Base-by-base conservation (phyloP, 768 basidiomycete species). In the Gymnopilus junonius region DNA sequence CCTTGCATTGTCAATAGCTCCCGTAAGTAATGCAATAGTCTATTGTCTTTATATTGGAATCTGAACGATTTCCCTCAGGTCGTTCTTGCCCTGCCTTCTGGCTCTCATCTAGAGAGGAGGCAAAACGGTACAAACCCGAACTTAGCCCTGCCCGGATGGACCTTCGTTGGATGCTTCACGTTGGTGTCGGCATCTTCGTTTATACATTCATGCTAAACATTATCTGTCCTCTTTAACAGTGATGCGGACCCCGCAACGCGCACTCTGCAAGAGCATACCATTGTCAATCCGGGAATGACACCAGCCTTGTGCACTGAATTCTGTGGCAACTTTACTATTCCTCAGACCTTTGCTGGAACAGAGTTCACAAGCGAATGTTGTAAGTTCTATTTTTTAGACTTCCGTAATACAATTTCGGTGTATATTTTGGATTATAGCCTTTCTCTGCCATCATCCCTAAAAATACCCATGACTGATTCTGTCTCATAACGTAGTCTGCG, bases 321-420 rank as follows among this genome's bases (percentile, higher is more conserved):
- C 55, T 71, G 70, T 42, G 54, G 51, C 35, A 62, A 65, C 58
- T 61, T 65, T 55, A 48, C 65, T 12, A 63, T 40, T 11, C 63
- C 61, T 0, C 63, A 67, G 35, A 68, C 59, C 45, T 70, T 70
- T 54, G 69, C 67, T 4, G 69, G 69, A 17, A 65, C 64, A 3
- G 69, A 70, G 45, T 70, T 68, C 42, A 67, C 67, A 2, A 45
- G 55, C 29, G 65, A 70, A 63, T 70, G 69, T 57, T 70, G 69
- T 70, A 54, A 40, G 68, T 67, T 35, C 8, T 40, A 8, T 48
- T 27, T 31, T 14, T 17, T 51, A 20, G n/a, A 15, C 29, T 48
- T 25, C 5, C 10, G 25, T 12, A 20, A 23, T 25, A 8, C 48
- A n/a, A n/a, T 51, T n/a, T 8, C 15, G 15, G 21, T 32, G 8